Evolutionary conservation across 768 basidiomycete genomes (phyloP), one percentile per base, ranked within the genome.

Genomic region (Krasilnikovozyma curviuscula): DNA sequence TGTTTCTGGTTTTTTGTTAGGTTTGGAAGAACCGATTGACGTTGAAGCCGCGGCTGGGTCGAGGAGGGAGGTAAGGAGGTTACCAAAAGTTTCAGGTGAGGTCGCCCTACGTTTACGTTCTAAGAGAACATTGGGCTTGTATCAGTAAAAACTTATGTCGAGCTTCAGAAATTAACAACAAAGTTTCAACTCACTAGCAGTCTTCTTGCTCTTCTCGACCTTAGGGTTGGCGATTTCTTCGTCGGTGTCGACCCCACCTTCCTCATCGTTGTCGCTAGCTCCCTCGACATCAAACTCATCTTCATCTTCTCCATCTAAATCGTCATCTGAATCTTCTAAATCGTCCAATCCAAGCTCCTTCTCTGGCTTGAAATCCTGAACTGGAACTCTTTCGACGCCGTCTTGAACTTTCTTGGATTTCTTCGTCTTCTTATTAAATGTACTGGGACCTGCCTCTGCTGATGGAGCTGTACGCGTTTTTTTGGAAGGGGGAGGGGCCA

Each of bases 191-290:
- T 57, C 42, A 64, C 63, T 64, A 7, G 55, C 56, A 18, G 50
- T 56, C 49, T 54, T 55, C 52, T 60, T 57, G 19, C 56, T 57
- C 44, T 54, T 59, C 25, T 52, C 56, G 10, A 23, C 19, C 16
- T 51, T 25, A 39, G 21, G 18, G 29, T 34, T 48, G 35, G 48
- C 32, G 18, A 1, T 12, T 1, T 29, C 13, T 5, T 33, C 32
- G 14, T 3, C 40, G 62, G 62, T n/a, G 55, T 65, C 59, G 73
- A 74, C 1, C 74, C 81, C 12, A 86, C 86, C 67, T 86, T 81
- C 61, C 55, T 76, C 38, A 55, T 54, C 16, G 72, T 78, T 8
- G 61, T 68, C 5, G 53, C 59, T n/a, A n/a, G n/a, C 8, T 49
- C 74, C 7, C 76, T 79, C 51, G 18, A 69, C 18, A 9, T 75